Base-by-base conservation (phyloP, 1,284 basidiomycete genomes). In the Xerocomus minutiporus region DNA sequence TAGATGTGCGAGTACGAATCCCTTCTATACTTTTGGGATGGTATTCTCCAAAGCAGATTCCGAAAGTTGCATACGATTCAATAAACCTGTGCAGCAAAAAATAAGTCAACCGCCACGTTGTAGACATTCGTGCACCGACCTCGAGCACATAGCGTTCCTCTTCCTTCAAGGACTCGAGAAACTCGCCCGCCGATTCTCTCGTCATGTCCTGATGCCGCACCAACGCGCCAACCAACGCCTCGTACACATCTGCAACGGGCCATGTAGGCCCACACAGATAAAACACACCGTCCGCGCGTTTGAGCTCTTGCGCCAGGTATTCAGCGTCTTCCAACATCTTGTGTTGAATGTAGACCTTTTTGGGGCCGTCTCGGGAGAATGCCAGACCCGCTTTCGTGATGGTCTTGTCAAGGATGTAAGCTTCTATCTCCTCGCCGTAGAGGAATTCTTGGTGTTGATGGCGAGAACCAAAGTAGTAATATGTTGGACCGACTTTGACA, bases 381-480 rank as follows among this genome's bases (percentile, higher is more conserved):
- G 97, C 97, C 46, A 99, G 81, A 25, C 97, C 95, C 28, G 93
- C 87, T 63, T 86, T 86, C 32, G 91, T 85, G 71, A 98, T 88
- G 57, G 95, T 77, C 46, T 88, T 84, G 61, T 93, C 91, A 12
- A 82, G 75, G 52, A 97, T 83, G 68, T 83, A 91, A 5, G 88
- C 85, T 68, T 91, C 88, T 60, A 91, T 84, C 73, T 94, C 92
- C 67, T 94, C 92, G 48, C 93, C 94, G 71, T 99, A 99, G 23
- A 99, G 86, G 72, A 94, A 99, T 71, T 99, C 96, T 65, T 93
- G 84, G 35, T 89, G 86, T 66, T 91, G 90, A 73, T 97, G 88
- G 53, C 97, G 91, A 55, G 96, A 96, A 58, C 96, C 96, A 71
- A 99, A 99, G 81, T 97, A 99, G 78, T 99, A 98, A 69, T 97